phyloP scores from a whole-genome alignment of 176 grass and related monocot genomes.

The Paspalum notatum region DNA sequence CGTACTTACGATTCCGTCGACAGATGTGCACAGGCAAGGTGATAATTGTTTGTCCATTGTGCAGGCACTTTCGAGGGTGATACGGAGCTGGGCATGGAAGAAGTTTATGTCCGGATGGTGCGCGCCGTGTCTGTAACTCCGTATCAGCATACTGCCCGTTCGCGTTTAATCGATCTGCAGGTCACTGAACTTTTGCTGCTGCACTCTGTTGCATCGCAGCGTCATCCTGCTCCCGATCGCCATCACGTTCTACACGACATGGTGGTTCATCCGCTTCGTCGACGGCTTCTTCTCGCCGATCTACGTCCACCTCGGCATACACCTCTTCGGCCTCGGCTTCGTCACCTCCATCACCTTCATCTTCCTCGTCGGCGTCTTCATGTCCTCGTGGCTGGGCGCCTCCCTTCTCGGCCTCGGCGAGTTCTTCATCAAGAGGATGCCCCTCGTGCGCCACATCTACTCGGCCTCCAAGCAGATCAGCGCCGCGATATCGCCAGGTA shows the following conservation, averaged over 20 bases:
- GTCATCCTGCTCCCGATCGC: constrained; percentile 80
- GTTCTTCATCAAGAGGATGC: constrained; percentile 75
- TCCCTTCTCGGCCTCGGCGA: constrained; percentile 78
- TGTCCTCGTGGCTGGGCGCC: constrained; percentile 74
- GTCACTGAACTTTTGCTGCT: not conserved
- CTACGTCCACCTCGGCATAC: constrained; percentile 71
- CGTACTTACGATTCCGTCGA: no score
- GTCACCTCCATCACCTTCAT: constrained; percentile 79
- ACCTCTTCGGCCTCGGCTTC: constrained; percentile 70
- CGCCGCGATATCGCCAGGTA: constrained; percentile 75
- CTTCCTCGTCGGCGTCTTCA: constrained; percentile 73
- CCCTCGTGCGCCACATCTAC: constrained; percentile 70
- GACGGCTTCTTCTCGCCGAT: constrained; percentile 89
- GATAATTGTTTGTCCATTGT: not conserved
- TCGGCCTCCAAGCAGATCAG: constrained; percentile 81
- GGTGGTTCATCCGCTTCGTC: constrained; percentile 82
- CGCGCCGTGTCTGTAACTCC: not conserved
- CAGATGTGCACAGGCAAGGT: no score
- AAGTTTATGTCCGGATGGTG: constrained; percentile 84
- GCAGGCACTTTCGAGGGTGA: constrained; percentile 65
- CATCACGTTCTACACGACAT: constrained; percentile 78
- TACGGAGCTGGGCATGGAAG: constrained; percentile 72
- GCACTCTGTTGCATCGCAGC: constrained; percentile 33
- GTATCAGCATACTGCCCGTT: not conserved
- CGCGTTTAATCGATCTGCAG: not conserved